phyloP scores from a whole-genome alignment of 805 yeast species.

The Candida boidinii region DNA sequence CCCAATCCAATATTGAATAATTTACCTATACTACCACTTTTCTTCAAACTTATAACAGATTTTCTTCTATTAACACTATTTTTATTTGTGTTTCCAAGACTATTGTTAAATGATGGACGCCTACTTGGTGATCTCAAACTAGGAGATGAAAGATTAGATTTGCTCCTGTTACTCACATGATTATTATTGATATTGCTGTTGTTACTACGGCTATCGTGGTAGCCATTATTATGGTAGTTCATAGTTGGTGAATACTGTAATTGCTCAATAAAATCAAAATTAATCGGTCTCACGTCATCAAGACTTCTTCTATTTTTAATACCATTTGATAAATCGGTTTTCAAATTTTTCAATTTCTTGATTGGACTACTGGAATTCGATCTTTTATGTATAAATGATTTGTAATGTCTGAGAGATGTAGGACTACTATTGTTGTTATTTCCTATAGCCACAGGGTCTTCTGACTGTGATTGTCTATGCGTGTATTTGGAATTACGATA shows the following conservation, averaged over 20 bases:
- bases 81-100: neutral
- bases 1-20: too few species aligned
- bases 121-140: conserved; percentile 11
- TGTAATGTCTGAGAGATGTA: too few species aligned
- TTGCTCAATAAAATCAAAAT: conserved; percentile 18
- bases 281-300: conserved; percentile 9
- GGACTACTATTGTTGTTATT: too few species aligned
- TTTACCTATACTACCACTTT: too few species aligned
- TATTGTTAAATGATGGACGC: neutral
- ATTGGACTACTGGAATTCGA: conserved; percentile 19
- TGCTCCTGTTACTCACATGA: too few species aligned
- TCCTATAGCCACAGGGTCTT: too few species aligned
- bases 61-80: neutral
- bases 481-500: too few species aligned
- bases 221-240: conserved; percentile 9
- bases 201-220: too few species aligned
- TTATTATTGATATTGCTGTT: conserved; percentile 9
- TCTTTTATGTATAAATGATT: conserved; percentile 1
- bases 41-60: neutral
- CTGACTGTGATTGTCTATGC: too few species aligned
- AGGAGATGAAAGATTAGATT: too few species aligned
- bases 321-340: conserved; percentile 1
- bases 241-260: conserved; percentile 18
- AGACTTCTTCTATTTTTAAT: neutral
- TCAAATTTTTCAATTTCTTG: conserved; percentile 16